Evolutionary conservation across 2,329 filamentous ascomycete species (phyloP).

Genomic region (Fusarium transvaalense): DNA sequence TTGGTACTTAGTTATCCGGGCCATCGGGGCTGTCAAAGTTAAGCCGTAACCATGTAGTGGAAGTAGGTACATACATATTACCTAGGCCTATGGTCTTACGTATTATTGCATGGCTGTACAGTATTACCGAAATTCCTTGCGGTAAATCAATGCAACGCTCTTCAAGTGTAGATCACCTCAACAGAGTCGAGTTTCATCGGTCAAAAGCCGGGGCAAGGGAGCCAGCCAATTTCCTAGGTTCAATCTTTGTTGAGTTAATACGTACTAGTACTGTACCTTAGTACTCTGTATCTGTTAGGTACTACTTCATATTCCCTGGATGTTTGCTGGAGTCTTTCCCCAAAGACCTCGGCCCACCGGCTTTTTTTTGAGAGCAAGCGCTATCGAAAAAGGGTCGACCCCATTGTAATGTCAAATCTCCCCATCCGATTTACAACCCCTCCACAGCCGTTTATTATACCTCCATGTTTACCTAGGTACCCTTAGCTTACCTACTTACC

Average conservation of each 20-base stretch:
- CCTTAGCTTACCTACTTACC: constrained; percentile 1
- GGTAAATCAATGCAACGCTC: constrained; percentile 1
- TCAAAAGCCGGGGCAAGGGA: constrained; percentile 31
- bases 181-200: constrained; percentile 10
- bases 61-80: not conserved
- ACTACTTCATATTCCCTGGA: not conserved
- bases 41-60: not conserved
- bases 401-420: constrained; percentile 33
- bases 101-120: no score
- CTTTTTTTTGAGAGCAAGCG: constrained; percentile 19
- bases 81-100: no score
- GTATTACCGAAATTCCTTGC: not conserved
- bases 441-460: constrained; percentile 29
- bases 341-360: constrained; percentile 47
- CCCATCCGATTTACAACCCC: constrained; percentile 43
- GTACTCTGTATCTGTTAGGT: no score
- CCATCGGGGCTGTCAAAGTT: constrained; percentile 28
- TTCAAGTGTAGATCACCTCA: constrained; percentile 14
- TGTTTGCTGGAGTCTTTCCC: constrained; percentile 20
- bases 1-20: constrained; percentile 5
- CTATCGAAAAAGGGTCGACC: constrained; percentile 44
- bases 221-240: constrained; percentile 16
- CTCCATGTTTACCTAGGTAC: not conserved
- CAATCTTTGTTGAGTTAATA: constrained; percentile 37
- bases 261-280: no score